phyloP scores from a whole-genome alignment of 805 yeast species.

The Ogataea chonburiensis region DNA sequence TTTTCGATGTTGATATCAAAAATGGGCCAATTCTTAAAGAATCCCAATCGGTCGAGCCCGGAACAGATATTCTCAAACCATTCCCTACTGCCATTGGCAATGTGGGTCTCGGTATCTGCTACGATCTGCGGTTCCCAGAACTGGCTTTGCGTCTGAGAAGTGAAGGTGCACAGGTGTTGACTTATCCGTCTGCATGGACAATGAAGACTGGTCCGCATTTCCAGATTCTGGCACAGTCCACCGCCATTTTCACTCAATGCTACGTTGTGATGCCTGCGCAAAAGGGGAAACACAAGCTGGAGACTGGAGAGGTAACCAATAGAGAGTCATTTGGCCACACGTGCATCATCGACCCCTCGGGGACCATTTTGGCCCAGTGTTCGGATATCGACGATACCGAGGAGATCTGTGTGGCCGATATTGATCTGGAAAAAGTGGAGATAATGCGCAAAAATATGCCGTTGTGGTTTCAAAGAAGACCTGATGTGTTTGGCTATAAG shows the following conservation, averaged over 20 bases:
- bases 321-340: conserved; percentile 87
- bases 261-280: conserved; percentile 90
- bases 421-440: conserved; percentile 51
- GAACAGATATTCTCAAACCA: conserved; percentile 51
- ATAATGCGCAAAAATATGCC: conserved; percentile 72
- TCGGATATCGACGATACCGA: conserved; percentile 42
- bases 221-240: conserved; percentile 71
- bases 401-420: conserved; percentile 58
- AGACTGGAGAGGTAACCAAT: conserved; percentile 39
- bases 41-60: conserved; percentile 80
- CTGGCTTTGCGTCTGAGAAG: conserved; percentile 61
- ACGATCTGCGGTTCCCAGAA: conserved; percentile 87
- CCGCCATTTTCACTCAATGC: conserved; percentile 88
- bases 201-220: conserved; percentile 93
- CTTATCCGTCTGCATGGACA: conserved; percentile 93
- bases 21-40: conserved; percentile 82
- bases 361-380: conserved; percentile 63
- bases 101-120: conserved; percentile 75
- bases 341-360: conserved; percentile 91
- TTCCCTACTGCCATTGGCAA: conserved; percentile 59
- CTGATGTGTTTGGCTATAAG: conserved; percentile 53
- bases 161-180: conserved; percentile 71
- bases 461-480: conserved; percentile 67
- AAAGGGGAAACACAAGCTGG: conserved; percentile 68
- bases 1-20: conserved; percentile 82